Percentiles rank a stretch among this genome's conserved stretches.
These are phyloP conservation scores for Alnus rubra DNA, from an alignment of 306 rosid species.

Conservation along the genomic window DNA sequence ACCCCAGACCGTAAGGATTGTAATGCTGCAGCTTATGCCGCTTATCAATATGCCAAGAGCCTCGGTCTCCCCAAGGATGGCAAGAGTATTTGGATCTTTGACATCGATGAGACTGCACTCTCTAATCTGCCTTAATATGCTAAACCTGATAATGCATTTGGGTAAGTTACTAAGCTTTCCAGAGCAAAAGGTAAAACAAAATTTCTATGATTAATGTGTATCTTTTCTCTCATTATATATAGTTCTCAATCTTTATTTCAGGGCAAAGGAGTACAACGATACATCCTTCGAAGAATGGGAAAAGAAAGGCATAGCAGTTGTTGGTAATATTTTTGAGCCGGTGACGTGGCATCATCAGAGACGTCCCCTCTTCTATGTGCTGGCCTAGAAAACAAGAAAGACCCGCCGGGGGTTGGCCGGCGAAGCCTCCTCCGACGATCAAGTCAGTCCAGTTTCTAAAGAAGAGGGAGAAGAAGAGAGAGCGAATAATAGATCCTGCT, in stretches of 20 bases:
- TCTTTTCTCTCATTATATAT: background rate
- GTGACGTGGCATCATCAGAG: too few species aligned
- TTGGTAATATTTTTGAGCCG: too few species aligned
- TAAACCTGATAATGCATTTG: background rate
- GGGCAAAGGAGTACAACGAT: background rate
- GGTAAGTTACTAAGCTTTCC: too few species aligned
- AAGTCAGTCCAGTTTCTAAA: too few species aligned
- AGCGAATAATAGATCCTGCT: too few species aligned
- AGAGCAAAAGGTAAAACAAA: too few species aligned
- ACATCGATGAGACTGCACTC: background rate
- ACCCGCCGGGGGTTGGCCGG: too few species aligned
- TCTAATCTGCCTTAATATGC: conserved; percentile 12
- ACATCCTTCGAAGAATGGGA: background rate
- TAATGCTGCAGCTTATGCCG: background rate
- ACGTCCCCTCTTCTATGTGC: too few species aligned
- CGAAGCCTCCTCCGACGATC: too few species aligned
- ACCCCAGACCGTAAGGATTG: background rate
- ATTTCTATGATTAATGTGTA: background rate
- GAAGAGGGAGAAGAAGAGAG: too few species aligned
- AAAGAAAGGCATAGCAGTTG: too few species aligned
- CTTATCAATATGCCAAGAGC: background rate
- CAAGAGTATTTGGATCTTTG: background rate
- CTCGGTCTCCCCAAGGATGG: background rate
- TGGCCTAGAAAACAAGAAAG: too few species aligned
- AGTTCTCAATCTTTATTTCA: background rate